phyloP scores from a whole-genome alignment of 1,284 basidiomycete species.

The Pterulicium gracile region DNA sequence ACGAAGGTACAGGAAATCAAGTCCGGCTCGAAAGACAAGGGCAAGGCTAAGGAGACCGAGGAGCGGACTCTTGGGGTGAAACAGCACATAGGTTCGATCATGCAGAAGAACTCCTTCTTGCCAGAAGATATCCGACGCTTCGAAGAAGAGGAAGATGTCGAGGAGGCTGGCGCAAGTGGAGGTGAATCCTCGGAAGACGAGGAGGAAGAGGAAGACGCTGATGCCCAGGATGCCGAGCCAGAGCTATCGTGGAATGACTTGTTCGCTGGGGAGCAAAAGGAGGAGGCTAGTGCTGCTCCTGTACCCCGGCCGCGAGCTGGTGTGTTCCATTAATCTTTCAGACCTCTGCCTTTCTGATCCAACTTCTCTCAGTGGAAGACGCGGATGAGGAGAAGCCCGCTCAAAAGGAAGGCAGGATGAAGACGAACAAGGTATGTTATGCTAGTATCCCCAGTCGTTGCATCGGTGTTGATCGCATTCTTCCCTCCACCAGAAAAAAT shows the following conservation, averaged over 20 bases:
- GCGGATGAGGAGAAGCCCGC: conserved; percentile 23
- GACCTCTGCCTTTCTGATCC: conserved; percentile 5
- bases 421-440: conserved; percentile 66
- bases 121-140: conserved; percentile 58
- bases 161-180: conserved; percentile 17
- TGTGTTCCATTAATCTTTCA: conserved; percentile 11
- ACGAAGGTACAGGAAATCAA: conserved; percentile 26
- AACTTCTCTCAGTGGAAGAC: conserved; percentile 15
- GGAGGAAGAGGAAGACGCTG: conserved; percentile 18
- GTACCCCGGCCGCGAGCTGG: background rate
- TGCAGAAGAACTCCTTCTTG: conserved; percentile 79
- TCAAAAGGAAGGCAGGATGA: conserved; percentile 71
- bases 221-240: conserved; percentile 22
- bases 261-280: conserved; percentile 37
- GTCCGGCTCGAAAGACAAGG: conserved; percentile 23
- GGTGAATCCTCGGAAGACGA: conserved; percentile 20
- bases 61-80: conserved; percentile 44
- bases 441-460: conserved; percentile 5
- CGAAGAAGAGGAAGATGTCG: conserved; percentile 33
- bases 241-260: conserved; percentile 61
- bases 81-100: conserved; percentile 68
- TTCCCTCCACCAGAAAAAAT: conserved; percentile 62
- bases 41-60: conserved; percentile 18
- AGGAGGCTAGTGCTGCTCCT: conserved; percentile 9
- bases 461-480: conserved; percentile 1